A percentile compares a stretch with the other conserved stretches of the same genome.
These are phyloP conservation scores for Trichocladium uniseriatum DNA, from an alignment of 495 filamentous ascomycete genomes.

Conservation along the genomic window DNA sequence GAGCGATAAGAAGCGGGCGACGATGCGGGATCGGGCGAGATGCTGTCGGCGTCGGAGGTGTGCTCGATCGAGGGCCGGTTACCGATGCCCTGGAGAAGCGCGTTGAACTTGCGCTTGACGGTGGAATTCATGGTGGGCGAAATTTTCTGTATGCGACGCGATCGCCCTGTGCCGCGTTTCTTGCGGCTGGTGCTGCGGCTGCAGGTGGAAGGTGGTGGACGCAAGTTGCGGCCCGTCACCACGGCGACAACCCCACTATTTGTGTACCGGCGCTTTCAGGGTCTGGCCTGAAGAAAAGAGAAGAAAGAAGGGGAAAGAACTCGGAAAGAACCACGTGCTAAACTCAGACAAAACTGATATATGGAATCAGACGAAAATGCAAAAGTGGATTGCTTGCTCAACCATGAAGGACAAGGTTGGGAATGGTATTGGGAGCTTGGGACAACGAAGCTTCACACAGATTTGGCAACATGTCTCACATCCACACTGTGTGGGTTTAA, in stretches of 20 bases:
- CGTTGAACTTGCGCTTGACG: conserved; percentile 50
- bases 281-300: too few relatives aligned
- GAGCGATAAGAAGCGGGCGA: conserved; percentile 16
- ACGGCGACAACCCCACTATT: conserved; percentile 1
- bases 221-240: background rate
- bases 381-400: too few relatives aligned
- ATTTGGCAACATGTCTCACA: too few relatives aligned
- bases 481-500: too few relatives aligned
- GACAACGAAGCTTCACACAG: too few relatives aligned
- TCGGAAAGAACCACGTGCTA: too few relatives aligned
- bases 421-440: too few relatives aligned
- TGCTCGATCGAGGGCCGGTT: conserved; percentile 19
- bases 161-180: background rate
- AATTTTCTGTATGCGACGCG: background rate
- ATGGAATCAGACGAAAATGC: too few relatives aligned
- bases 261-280: too few relatives aligned
- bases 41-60: conserved; percentile 5
- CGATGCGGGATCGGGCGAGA: conserved; percentile 1
- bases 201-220: background rate
- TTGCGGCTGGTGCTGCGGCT: background rate
- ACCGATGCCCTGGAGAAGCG: conserved; percentile 45
- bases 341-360: too few relatives aligned
- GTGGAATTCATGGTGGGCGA: conserved; percentile 40
- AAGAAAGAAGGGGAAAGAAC: too few relatives aligned
- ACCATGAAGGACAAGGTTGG: too few relatives aligned